These are phyloP conservation scores for Mortierella sp. DNA, from an alignment of 371 early-diverging fungal species.

Conservation along the genomic window DNA sequence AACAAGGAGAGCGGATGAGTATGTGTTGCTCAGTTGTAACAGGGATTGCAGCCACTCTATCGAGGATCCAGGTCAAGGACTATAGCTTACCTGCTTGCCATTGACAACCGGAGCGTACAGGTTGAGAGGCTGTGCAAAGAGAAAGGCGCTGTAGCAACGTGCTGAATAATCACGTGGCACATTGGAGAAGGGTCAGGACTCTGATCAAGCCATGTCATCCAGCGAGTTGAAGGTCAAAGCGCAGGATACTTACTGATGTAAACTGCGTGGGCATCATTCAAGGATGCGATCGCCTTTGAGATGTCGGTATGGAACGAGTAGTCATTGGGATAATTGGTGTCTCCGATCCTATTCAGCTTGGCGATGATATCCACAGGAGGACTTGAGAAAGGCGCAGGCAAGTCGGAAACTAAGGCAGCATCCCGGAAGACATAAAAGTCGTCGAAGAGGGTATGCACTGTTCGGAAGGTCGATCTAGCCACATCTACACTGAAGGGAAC, in stretches of 20 bases:
- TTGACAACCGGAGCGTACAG: conserved; percentile 48
- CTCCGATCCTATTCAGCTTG: conserved; percentile 28
- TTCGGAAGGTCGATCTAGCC: too few species aligned
- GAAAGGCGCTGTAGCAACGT: too few species aligned
- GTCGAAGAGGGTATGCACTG: too few species aligned
- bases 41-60: too few species aligned
- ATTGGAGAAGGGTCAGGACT: too few species aligned
- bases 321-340: conserved; percentile 39
- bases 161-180: too few species aligned
- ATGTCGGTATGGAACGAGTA: conserved; percentile 43
- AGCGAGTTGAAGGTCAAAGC: background rate
- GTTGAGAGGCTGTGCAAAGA: conserved; percentile 43
- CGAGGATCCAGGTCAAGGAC: too few species aligned
- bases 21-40: conserved; percentile 40
- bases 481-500: too few species aligned
- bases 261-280: conserved; percentile 43
- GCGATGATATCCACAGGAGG: conserved; percentile 28
- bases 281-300: conserved; percentile 24
- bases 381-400: conserved; percentile 33
- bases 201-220: too few species aligned
- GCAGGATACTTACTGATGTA: conserved; percentile 25
- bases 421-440: too few species aligned
- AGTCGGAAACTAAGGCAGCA: too few species aligned
- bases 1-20: too few species aligned
- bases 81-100: conserved; percentile 37